Percentiles rank a stretch among this genome's conserved stretches.
phyloP scores from a whole-genome alignment of 768 basidiomycete species.

The Leccinum olivaceopallidum region DNA sequence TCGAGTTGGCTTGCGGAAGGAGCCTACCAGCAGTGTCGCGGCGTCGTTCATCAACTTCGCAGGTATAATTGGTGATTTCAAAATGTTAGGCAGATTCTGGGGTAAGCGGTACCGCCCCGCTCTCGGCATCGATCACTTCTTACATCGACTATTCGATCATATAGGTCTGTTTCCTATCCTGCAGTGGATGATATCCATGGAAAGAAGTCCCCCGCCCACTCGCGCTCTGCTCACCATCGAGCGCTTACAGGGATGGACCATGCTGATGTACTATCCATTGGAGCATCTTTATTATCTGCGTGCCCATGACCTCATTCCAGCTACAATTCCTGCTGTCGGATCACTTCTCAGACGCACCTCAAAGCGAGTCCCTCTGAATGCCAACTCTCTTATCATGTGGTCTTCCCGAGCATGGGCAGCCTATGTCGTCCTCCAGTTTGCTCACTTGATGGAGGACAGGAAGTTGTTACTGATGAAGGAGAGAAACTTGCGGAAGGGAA shows the following conservation, averaged over 20 bases:
- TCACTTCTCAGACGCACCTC: slow-evolving; percentile 43
- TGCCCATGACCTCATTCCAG: slow-evolving; percentile 60
- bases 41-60: slow-evolving; percentile 54
- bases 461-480: slow-evolving; percentile 57
- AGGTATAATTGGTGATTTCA: slow-evolving; percentile 60
- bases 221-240: slow-evolving; percentile 72
- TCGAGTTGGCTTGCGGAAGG: slow-evolving; percentile 55
- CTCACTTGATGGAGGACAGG: slow-evolving; percentile 68
- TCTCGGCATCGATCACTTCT: background rate
- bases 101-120: slow-evolving; percentile 45
- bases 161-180: slow-evolving; percentile 76
- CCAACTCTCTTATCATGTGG: slow-evolving; percentile 58
- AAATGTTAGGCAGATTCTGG: slow-evolving; percentile 78
- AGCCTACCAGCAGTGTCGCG: slow-evolving; percentile 56
- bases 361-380: slow-evolving; percentile 46
- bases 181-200: slow-evolving; percentile 77
- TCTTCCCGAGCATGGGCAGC: slow-evolving; percentile 81
- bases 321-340: slow-evolving; percentile 47
- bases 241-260: slow-evolving; percentile 70
- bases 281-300: slow-evolving; percentile 74
- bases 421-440: slow-evolving; percentile 77
- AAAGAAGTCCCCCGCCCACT: slow-evolving; percentile 71
- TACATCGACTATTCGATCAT: background rate
- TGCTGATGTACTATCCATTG: slow-evolving; percentile 79
- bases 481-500: slow-evolving; percentile 56